Base-by-base conservation (phyloP, 306 rosid species). In the Styphnolobium japonicum region DNA sequence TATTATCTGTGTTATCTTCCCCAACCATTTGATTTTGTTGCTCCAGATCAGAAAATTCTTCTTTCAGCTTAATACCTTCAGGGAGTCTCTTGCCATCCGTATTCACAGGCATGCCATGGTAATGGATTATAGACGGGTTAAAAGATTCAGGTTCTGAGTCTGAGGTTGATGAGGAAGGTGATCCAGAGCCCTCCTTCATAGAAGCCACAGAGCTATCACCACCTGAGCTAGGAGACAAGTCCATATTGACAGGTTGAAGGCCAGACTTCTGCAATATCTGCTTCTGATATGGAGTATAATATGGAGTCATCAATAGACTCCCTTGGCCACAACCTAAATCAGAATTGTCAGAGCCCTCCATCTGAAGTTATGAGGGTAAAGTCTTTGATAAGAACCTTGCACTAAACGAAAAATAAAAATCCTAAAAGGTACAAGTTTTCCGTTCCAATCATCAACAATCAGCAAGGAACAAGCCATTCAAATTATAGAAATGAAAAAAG, bases 111-210 rank as follows among this genome's bases (percentile, higher is more conserved):
- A 85, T 65, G 64, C 72, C 63, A 62, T 53, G 55, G 75, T 80
- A 80, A 80, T 11, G 58, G 68, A 55, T 60, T 51, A 52, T 29
- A 40, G 89, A 46, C 4, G 46, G 79, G 34, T 57, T 62, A 16
- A 69, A 46, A 67, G 85, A 80, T 61, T 89, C 91, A 4, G 85
- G 40, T 42, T 93, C 98, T 0, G 94, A 89, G 66, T 82, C 92
- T 4, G 84, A 85, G 36, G 91, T 83, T 10, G 87, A 84, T 0
- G 83, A 82, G 37, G 89, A 85, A 72, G 92, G 71, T 7, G 88
- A 85, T 64, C 86, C 83, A 67, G 71, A 36, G 34, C 81, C 88
- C 78, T 66, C 92, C 49, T 86, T 88, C 53, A 67, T 8, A 80
- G 91, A 88, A 72, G 73, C 85, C 79, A 56, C 73, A 46, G 92